phyloP scores from a whole-genome alignment of 2,329 filamentous ascomycete species.

The Sclerotinia glacialis region DNA sequence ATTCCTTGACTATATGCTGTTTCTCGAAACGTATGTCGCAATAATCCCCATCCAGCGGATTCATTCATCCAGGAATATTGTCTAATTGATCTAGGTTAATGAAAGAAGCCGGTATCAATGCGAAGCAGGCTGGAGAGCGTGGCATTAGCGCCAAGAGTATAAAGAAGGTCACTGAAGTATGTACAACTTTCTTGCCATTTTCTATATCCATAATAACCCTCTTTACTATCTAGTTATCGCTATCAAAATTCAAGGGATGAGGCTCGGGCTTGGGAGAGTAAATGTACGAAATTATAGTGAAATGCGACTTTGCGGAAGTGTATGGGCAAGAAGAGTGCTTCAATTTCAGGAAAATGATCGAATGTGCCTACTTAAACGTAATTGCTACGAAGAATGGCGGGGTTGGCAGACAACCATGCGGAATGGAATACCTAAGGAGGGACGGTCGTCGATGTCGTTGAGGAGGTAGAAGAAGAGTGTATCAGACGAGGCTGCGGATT shows the following conservation, averaged over 20 bases:
- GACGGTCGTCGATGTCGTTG: not conserved
- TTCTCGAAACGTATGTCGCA: conserved; percentile 61
- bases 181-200: conserved; percentile 34
- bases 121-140: conserved; percentile 70
- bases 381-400: not conserved
- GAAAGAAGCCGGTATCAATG: conserved; percentile 74
- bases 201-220: conserved; percentile 6
- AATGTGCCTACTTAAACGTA: not conserved
- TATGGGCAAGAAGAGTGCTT: not conserved
- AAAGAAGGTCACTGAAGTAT: conserved; percentile 72
- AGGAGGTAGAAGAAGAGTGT: not conserved
- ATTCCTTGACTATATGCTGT: conserved; percentile 79
- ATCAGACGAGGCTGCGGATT: conserved; percentile 11
- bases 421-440: not conserved
- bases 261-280: not conserved
- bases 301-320: not conserved
- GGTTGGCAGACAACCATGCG: not conserved
- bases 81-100: conserved; percentile 55
- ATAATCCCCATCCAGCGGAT: not conserved
- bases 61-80: not conserved
- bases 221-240: not conserved
- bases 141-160: conserved; percentile 73
- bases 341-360: not conserved
- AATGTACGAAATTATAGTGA: not conserved
- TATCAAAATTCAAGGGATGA: conserved; percentile 23